These are phyloP conservation scores for Balakata baccata DNA, from an alignment of 345 rosid species.

Conservation along the genomic window DNA sequence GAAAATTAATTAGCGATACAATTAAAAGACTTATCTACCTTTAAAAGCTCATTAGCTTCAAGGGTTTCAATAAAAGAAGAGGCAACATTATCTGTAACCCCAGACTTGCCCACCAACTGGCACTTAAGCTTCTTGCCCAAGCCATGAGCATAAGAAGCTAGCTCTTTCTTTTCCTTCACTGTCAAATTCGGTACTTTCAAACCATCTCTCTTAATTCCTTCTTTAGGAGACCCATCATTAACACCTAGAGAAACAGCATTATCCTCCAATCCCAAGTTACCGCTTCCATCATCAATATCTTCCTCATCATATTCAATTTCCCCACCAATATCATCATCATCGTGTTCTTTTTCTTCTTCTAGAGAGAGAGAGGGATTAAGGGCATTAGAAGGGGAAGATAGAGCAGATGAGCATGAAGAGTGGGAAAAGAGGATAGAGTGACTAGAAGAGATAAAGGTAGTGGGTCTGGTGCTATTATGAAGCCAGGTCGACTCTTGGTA, in stretches of 20 bases:
- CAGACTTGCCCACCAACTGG: constrained; percentile 80
- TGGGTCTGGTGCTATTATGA: background rate
- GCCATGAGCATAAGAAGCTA: constrained; percentile 71
- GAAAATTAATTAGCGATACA: background rate
- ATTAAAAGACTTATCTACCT: constrained; percentile 34
- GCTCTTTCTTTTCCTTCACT: constrained; percentile 81
- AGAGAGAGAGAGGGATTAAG: background rate
- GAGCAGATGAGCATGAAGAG: background rate
- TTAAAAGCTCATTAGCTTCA: constrained; percentile 76
- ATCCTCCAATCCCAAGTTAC: background rate
- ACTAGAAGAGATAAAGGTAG: background rate
- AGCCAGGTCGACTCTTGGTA: background rate
- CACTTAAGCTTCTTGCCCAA: constrained; percentile 73
- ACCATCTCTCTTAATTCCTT: background rate
- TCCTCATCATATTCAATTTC: constrained; percentile 7
- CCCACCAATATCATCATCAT: background rate
- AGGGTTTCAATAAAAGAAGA: constrained; percentile 67
- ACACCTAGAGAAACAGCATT: background rate
- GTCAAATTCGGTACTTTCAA: constrained; percentile 38
- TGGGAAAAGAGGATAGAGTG: background rate
- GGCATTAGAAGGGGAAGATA: background rate
- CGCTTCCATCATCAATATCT: constrained; percentile 1
- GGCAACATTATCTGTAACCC: constrained; percentile 62
- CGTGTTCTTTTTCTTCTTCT: constrained; percentile 13
- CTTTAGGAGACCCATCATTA: background rate